Evolutionary conservation across 306 rosid species (phyloP).

Genomic region (Lathyrus sativus): DNA sequence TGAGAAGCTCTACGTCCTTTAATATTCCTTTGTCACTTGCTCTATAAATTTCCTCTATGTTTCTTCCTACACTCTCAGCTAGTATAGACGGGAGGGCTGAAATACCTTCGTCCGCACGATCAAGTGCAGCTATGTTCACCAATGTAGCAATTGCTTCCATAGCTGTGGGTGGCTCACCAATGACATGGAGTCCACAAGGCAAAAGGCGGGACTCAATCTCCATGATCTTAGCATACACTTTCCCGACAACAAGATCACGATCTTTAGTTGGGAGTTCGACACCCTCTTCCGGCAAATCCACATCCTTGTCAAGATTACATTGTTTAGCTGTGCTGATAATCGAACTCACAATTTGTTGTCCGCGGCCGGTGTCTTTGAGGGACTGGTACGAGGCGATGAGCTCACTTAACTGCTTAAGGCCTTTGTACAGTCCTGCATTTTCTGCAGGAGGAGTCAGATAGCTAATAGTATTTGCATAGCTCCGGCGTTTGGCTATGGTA

Average conservation of each 20-base stretch:
- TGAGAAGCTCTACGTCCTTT: conserved; percentile 95
- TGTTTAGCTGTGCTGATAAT: conserved; percentile 94
- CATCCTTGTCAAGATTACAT: conserved; percentile 98
- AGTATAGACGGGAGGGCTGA: conserved; percentile 75
- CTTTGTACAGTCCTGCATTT: conserved; percentile 98
- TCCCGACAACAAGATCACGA: conserved; percentile 89
- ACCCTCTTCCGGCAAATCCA: conserved; percentile 81
- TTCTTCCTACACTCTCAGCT: conserved; percentile 85
- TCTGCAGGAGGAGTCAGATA: conserved; percentile 99
- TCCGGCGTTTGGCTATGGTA: conserved; percentile 95
- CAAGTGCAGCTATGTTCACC: conserved; percentile 92
- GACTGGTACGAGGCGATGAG: conserved; percentile 96
- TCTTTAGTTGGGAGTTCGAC: conserved; percentile 80
- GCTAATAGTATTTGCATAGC: conserved; percentile 97
- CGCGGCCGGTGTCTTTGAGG: conserved; percentile 94
- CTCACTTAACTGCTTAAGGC: conserved; percentile 95
- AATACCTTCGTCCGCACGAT: conserved; percentile 89
- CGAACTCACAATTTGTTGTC: conserved; percentile 95
- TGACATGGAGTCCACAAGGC: conserved; percentile 95
- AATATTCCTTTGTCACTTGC: conserved; percentile 80
- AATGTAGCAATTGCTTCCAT: conserved; percentile 97
- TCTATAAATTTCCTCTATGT: conserved; percentile 83
- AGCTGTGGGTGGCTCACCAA: conserved; percentile 98
- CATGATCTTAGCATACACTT: conserved; percentile 93
- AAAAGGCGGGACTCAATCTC: conserved; percentile 94